phyloP scores from a whole-genome alignment of 345 rosid species.

The Hibiscus trionum region DNA sequence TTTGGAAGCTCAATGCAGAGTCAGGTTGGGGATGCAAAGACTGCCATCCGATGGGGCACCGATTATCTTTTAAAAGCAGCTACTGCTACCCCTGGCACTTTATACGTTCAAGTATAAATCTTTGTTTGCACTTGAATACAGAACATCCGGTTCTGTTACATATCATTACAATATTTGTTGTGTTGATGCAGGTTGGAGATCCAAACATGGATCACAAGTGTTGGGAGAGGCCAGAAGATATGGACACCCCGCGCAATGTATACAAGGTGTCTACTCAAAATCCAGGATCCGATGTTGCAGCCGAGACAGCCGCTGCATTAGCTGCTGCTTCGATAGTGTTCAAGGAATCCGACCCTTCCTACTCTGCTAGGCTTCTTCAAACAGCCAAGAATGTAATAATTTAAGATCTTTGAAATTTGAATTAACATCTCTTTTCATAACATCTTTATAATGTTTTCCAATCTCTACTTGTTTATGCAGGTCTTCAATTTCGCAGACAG shows the following conservation, averaged over 20 bases:
- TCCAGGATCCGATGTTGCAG: constrained; percentile 78
- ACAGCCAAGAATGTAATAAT: constrained; percentile 41
- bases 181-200: constrained; percentile 51
- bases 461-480: constrained; percentile 23
- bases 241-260: constrained; percentile 60
- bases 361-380: constrained; percentile 44
- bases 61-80: constrained; percentile 67
- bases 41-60: constrained; percentile 61
- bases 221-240: constrained; percentile 82
- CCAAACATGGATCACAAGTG: constrained; percentile 61
- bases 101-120: constrained; percentile 49
- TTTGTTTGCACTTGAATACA: too few species aligned
- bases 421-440: neutral
- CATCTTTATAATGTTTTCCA: neutral
- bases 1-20: constrained; percentile 49
- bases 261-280: constrained; percentile 52
- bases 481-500: constrained; percentile 63
- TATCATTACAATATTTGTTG: neutral
- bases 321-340: constrained; percentile 76
- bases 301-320: constrained; percentile 70
- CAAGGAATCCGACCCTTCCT: constrained; percentile 52
- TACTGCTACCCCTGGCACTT: constrained; percentile 40
- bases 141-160: neutral
- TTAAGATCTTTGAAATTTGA: too few species aligned
- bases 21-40: constrained; percentile 41